A percentile compares a stretch with the other conserved stretches of the same genome.
Evolutionary conservation across 1,284 basidiomycete genomes (phyloP).

Genomic region (Fistulinella cinereoalba): DNA sequence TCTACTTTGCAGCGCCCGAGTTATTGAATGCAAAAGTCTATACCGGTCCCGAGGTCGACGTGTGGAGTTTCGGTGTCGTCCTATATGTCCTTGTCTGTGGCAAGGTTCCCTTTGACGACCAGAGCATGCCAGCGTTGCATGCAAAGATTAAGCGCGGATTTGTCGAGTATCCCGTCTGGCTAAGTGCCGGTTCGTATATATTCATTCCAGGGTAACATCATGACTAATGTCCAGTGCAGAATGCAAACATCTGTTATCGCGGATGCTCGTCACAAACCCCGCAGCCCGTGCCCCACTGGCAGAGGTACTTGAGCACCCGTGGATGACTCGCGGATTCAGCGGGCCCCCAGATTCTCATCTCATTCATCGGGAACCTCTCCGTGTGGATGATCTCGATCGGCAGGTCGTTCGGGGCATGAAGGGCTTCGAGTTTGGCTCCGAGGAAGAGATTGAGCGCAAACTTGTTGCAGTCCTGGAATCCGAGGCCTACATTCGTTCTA

Average conservation of each 20-base stretch:
- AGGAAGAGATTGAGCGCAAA: slow-evolving; percentile 79
- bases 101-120: slow-evolving; percentile 98
- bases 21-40: slow-evolving; percentile 95
- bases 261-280: slow-evolving; percentile 98
- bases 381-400: slow-evolving; percentile 82
- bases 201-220: not conserved
- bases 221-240: slow-evolving; percentile 48
- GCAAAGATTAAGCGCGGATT: slow-evolving; percentile 98
- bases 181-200: slow-evolving; percentile 72
- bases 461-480: slow-evolving; percentile 75
- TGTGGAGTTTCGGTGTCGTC: slow-evolving; percentile 99
- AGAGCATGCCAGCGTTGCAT: slow-evolving; percentile 95
- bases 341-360: slow-evolving; percentile 83
- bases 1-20: slow-evolving; percentile 98
- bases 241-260: slow-evolving; percentile 90
- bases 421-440: slow-evolving; percentile 94
- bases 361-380: slow-evolving; percentile 84
- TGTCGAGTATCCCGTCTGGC: slow-evolving; percentile 97
- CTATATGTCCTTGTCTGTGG: slow-evolving; percentile 97
- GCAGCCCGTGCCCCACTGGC: slow-evolving; percentile 74
- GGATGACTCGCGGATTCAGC: slow-evolving; percentile 91
- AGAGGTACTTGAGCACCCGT: slow-evolving; percentile 90
- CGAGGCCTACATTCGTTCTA: slow-evolving; percentile 73
- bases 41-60: slow-evolving; percentile 96
- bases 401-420: slow-evolving; percentile 90